phyloP scores from a whole-genome alignment of 2,329 filamentous ascomycete genomes.

The Basipetospora chlamydospora region DNA sequence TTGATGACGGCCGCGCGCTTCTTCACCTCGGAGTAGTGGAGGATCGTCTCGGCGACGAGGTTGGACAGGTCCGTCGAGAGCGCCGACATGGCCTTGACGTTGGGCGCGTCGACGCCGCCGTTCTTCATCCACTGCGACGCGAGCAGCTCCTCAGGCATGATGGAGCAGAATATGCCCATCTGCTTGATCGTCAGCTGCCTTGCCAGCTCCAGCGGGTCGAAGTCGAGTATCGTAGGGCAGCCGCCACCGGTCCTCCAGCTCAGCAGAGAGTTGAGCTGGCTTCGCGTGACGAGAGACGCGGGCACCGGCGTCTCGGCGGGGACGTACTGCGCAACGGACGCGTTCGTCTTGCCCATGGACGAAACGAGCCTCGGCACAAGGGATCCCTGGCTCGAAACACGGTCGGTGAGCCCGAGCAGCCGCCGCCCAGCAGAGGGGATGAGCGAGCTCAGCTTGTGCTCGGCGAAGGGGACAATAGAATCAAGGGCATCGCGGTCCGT shows the following conservation, averaged over 20 bases:
- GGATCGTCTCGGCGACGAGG: conserved; percentile 81
- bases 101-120: conserved; percentile 60
- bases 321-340: conserved; percentile 56
- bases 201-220: conserved; percentile 81
- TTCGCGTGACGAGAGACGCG: conserved; percentile 54
- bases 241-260: conserved; percentile 61
- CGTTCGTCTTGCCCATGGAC: conserved; percentile 77
- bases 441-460: conserved; percentile 49
- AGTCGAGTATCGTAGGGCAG: conserved; percentile 66
- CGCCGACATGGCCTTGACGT: conserved; percentile 87
- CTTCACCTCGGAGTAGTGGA: conserved; percentile 80
- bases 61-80: conserved; percentile 88
- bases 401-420: conserved; percentile 65
- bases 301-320: conserved; percentile 60
- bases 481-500: conserved; percentile 63
- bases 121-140: conserved; percentile 92
- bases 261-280: conserved; percentile 57
- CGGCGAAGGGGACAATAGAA: conserved; percentile 68
- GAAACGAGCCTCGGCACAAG: conserved; percentile 73
- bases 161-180: conserved; percentile 80
- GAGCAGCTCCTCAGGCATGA: conserved; percentile 81
- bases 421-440: conserved; percentile 67
- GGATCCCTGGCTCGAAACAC: conserved; percentile 59
- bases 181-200: conserved; percentile 87
- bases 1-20: conserved; percentile 84